phyloP scores from a whole-genome alignment of 805 yeast genomes.

The Starmerella vaccinii region DNA sequence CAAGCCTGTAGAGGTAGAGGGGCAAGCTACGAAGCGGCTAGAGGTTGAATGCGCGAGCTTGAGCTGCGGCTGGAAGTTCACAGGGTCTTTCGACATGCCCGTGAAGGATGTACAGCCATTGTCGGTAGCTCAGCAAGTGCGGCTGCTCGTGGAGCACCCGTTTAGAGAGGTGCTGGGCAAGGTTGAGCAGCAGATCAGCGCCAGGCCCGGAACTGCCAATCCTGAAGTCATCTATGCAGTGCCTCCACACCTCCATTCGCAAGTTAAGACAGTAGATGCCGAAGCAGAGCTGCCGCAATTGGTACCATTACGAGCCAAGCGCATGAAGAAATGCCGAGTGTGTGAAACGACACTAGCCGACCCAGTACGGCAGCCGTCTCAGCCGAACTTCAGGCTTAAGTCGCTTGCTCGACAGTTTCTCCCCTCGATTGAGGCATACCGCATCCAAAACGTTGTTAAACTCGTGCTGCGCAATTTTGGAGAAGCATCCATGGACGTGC shows the following conservation, averaged over 20 bases:
- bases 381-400: constrained; percentile 21
- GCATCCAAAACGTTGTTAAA: background rate
- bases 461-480: constrained; percentile 25
- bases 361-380: constrained; percentile 28
- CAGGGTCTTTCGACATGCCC: constrained; percentile 6
- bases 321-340: constrained; percentile 27
- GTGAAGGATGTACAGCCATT: background rate
- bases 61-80: constrained; percentile 11
- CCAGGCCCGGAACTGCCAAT: background rate
- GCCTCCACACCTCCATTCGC: background rate
- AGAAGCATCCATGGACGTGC: constrained; percentile 8
- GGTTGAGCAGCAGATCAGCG: background rate
- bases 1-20: constrained; percentile 13
- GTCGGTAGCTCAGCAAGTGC: background rate
- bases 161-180: background rate
- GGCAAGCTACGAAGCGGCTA: background rate
- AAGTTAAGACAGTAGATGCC: background rate
- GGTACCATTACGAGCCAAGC: constrained; percentile 26
- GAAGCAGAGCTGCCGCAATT: constrained; percentile 24
- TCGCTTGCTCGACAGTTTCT: constrained; percentile 25
- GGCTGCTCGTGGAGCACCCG: constrained; percentile 4
- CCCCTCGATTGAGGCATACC: constrained; percentile 21
- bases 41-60: constrained; percentile 2
- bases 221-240: background rate
- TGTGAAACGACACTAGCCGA: constrained; percentile 29